Percentiles rank a stretch among this genome's conserved stretches.
Evolutionary conservation across 1,284 basidiomycete genomes (phyloP).

Genomic region (Ganoderma meredithae): DNA sequence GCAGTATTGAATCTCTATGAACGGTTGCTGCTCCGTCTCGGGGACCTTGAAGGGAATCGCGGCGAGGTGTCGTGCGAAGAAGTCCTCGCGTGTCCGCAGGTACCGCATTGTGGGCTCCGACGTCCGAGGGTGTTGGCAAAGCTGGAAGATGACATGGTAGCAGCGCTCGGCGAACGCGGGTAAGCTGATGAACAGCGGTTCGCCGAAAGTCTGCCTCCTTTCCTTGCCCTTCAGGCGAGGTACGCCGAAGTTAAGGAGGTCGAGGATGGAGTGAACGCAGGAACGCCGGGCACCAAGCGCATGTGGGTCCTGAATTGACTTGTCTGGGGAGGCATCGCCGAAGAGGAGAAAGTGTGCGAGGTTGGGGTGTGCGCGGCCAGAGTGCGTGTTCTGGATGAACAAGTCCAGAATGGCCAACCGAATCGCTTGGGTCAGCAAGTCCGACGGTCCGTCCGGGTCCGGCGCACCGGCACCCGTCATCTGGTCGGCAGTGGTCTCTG

Average conservation of each 20-base stretch:
- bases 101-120: constrained; percentile 88
- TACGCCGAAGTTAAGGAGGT: constrained; percentile 77
- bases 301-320: constrained; percentile 77
- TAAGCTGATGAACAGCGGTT: constrained; percentile 70
- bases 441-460: constrained; percentile 54
- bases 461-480: constrained; percentile 76
- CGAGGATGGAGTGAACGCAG: constrained; percentile 84
- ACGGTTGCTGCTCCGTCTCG: constrained; percentile 53
- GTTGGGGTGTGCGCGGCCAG: constrained; percentile 77
- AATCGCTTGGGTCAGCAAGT: constrained; percentile 72
- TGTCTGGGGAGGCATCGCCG: constrained; percentile 59
- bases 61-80: constrained; percentile 86
- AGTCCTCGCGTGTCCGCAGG: constrained; percentile 88
- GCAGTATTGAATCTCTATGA: constrained; percentile 74
- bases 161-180: constrained; percentile 89
- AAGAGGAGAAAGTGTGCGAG: constrained; percentile 92
- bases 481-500: constrained; percentile 66
- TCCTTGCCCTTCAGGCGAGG: constrained; percentile 60
- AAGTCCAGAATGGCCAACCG: constrained; percentile 87
- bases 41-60: constrained; percentile 73
- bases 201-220: constrained; percentile 43
- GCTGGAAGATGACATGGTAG: constrained; percentile 85
- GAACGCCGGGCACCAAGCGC: constrained; percentile 75
- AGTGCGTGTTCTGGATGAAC: constrained; percentile 81
- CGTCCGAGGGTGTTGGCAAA: constrained; percentile 88